These are phyloP conservation scores for Daldinia decipiens DNA, from an alignment of 495 filamentous ascomycete genomes.

Conservation along the genomic window DNA sequence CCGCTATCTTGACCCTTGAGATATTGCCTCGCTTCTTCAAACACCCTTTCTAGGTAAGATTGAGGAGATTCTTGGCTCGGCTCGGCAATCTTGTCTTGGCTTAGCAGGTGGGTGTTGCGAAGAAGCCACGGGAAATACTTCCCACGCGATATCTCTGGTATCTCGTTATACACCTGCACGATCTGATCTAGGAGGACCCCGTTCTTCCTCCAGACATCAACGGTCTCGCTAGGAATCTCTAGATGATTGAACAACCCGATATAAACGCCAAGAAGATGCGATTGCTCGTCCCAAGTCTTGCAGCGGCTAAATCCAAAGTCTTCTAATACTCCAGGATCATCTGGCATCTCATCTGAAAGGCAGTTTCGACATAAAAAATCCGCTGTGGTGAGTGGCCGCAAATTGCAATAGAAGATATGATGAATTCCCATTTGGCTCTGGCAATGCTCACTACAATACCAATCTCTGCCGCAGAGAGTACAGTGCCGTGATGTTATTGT, in stretches of 20 bases:
- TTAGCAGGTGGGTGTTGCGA: slow-evolving; percentile 6
- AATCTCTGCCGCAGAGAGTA: slow-evolving; percentile 1
- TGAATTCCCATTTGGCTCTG: slow-evolving; percentile 4
- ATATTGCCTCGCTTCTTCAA: background rate
- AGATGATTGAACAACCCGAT: background rate
- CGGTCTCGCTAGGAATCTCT: background rate
- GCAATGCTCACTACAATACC: slow-evolving; percentile 6
- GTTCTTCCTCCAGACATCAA: slow-evolving; percentile 1
- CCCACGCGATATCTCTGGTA: slow-evolving; percentile 7
- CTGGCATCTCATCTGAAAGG: slow-evolving; percentile 1
- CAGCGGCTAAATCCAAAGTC: slow-evolving; percentile 10
- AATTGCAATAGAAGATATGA: slow-evolving; percentile 13
- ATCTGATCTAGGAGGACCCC: background rate
- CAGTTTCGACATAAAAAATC: background rate
- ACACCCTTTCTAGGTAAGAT: background rate
- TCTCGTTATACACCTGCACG: background rate
- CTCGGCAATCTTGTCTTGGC: background rate
- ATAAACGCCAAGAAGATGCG: slow-evolving; percentile 3
- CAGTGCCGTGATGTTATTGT: background rate
- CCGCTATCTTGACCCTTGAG: slow-evolving; percentile 1
- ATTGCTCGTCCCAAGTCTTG: slow-evolving; percentile 3
- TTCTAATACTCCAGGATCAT: background rate
- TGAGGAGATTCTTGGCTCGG: background rate
- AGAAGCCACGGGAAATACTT: slow-evolving; percentile 13
- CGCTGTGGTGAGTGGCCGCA: slow-evolving; percentile 1